These are phyloP conservation scores for Phytophthora constricta DNA, from an alignment of 352 stramenopile genomes.

Conservation along the genomic window DNA sequence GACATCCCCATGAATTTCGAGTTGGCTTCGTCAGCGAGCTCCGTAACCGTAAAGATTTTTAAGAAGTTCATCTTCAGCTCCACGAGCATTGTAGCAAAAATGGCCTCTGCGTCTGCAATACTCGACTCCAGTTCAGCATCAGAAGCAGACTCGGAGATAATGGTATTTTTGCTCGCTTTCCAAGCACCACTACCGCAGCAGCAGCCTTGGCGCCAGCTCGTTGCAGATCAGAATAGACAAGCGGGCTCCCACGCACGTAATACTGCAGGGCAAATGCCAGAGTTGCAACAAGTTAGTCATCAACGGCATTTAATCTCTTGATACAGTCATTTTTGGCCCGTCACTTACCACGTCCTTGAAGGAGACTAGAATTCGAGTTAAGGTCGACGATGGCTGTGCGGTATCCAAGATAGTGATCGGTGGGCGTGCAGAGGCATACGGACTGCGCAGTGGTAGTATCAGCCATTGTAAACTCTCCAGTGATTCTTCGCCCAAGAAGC, in stretches of 20 bases:
- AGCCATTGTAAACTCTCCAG: conserved; percentile 81
- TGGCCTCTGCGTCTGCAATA: conserved; percentile 81
- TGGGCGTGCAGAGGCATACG: conserved; percentile 56
- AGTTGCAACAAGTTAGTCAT: neutral
- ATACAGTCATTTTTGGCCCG: no score
- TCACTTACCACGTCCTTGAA: conserved; percentile 77
- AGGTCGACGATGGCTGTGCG: conserved; percentile 56
- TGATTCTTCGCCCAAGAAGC: conserved; percentile 82
- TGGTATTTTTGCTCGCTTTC: conserved; percentile 62
- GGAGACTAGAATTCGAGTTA: conserved; percentile 51
- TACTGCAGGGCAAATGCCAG: conserved; percentile 48
- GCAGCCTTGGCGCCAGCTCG: conserved; percentile 82
- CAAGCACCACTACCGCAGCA: conserved; percentile 79
- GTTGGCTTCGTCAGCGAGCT: conserved; percentile 83
- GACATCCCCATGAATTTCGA: conserved; percentile 89
- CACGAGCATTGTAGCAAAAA: conserved; percentile 88
- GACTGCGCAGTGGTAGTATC: conserved; percentile 66
- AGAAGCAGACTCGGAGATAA: conserved; percentile 30
- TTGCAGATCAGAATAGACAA: conserved; percentile 82
- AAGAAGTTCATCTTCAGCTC: conserved; percentile 89
- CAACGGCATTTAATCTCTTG: no score
- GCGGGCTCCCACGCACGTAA: conserved; percentile 79
- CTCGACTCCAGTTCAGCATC: conserved; percentile 71
- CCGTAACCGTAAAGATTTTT: conserved; percentile 86
- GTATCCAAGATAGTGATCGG: conserved; percentile 85